Conservation (phyloP, 2,329 filamentous ascomycete genomes). For the Apiospora pterosperma region DNA sequence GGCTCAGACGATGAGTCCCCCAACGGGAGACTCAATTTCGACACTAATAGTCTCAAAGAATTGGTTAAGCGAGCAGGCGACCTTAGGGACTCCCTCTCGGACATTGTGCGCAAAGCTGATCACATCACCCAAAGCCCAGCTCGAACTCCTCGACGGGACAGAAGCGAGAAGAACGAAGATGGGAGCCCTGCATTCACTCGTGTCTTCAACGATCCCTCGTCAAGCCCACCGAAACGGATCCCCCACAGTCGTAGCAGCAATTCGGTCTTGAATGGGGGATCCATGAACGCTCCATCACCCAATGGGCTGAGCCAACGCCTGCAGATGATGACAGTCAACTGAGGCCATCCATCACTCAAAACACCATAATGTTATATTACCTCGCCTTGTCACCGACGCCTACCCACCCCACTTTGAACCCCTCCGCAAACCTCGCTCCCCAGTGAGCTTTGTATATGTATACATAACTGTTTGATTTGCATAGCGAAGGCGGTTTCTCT, state of each 20-base stretch:
- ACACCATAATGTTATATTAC: not conserved
- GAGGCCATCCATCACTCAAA: slow-evolving; percentile 16
- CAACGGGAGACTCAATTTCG: slow-evolving; percentile 59
- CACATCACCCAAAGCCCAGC: slow-evolving; percentile 54
- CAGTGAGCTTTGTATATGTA: slow-evolving; percentile 25
- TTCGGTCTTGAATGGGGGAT: slow-evolving; percentile 45
- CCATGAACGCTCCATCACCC: slow-evolving; percentile 51
- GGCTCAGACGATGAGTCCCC: slow-evolving; percentile 28
- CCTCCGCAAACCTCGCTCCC: not conserved
- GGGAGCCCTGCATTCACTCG: slow-evolving; percentile 66
- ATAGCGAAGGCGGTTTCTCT: slow-evolving; percentile 33
- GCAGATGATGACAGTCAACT: slow-evolving; percentile 64
- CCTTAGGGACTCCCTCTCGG: slow-evolving; percentile 56
- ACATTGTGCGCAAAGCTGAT: slow-evolving; percentile 57
- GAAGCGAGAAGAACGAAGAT: slow-evolving; percentile 40
- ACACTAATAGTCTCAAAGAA: slow-evolving; percentile 65
- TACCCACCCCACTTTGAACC: slow-evolving; percentile 1
- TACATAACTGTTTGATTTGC: slow-evolving; percentile 32
- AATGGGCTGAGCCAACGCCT: slow-evolving; percentile 50
- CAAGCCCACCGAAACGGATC: slow-evolving; percentile 50
- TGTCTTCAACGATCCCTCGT: slow-evolving; percentile 60
- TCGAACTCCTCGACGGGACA: slow-evolving; percentile 44
- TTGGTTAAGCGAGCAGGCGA: slow-evolving; percentile 61
- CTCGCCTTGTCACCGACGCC: not conserved
- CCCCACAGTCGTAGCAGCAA: slow-evolving; percentile 52